These are phyloP conservation scores for Tulasnella sp. DNA, from an alignment of 768 basidiomycete species.

Conservation along the genomic window DNA sequence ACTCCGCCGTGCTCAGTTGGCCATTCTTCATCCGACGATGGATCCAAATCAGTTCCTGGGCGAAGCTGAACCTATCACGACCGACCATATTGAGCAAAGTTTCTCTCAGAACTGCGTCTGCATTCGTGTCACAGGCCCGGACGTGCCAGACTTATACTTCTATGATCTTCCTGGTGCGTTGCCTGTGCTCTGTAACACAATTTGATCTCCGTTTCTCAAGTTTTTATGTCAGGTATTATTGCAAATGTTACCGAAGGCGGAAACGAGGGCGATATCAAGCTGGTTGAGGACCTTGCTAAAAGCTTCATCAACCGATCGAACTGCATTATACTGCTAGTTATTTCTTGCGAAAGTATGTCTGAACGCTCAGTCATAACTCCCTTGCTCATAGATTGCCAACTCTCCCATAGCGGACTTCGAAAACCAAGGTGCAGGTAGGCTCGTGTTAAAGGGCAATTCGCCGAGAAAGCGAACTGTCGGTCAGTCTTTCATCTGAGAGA, in stretches of 20 bases:
- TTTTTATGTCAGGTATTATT: constrained; percentile 10
- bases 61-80: not conserved
- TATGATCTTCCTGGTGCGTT: constrained; percentile 47
- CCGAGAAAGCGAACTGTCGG: constrained; percentile 61
- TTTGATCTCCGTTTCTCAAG: no score
- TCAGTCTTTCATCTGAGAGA: constrained; percentile 24
- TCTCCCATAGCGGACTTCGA: constrained; percentile 55
- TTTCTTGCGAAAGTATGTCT: constrained; percentile 16
- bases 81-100: constrained; percentile 7
- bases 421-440: constrained; percentile 60
- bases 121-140: constrained; percentile 46
- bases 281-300: constrained; percentile 13
- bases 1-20: constrained; percentile 50
- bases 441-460: constrained; percentile 51
- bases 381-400: not conserved
- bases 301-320: constrained; percentile 8
- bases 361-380: not conserved
- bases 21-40: constrained; percentile 33
- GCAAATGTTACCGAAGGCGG: constrained; percentile 14
- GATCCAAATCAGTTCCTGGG: no score
- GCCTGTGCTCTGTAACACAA: no score
- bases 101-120: constrained; percentile 52
- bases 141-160: constrained; percentile 54
- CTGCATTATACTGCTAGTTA: constrained; percentile 10
- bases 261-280: constrained; percentile 7